phyloP scores from a whole-genome alignment of 495 filamentous ascomycete species.

The Penicillium robsamsonii region DNA sequence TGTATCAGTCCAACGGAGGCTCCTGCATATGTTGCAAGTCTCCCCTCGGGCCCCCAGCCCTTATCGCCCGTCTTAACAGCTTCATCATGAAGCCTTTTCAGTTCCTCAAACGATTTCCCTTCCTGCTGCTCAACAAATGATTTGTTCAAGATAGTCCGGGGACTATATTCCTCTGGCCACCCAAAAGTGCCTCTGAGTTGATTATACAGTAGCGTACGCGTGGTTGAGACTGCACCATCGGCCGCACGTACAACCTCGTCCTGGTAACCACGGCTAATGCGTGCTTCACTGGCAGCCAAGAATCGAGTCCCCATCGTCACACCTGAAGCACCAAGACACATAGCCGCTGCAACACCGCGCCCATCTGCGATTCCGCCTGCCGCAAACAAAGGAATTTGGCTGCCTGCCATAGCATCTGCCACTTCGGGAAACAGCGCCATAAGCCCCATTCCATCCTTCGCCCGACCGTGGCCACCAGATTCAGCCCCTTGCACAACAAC shows the following conservation, averaged over 20 bases:
- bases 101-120: constrained; percentile 56
- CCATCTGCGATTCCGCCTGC: constrained; percentile 73
- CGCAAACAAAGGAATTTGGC: constrained; percentile 58
- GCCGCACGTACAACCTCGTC: constrained; percentile 56
- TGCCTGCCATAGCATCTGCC: constrained; percentile 49
- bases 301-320: constrained; percentile 72
- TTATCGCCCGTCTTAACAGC: constrained; percentile 52
- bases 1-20: constrained; percentile 51
- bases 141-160: constrained; percentile 59
- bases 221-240: constrained; percentile 64
- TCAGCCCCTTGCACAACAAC: constrained; percentile 72
- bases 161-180: constrained; percentile 67
- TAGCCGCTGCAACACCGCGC: constrained; percentile 59
- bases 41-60: constrained; percentile 61
- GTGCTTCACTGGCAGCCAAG: constrained; percentile 63
- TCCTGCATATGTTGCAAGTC: constrained; percentile 71
- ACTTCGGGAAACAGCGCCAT: constrained; percentile 58
- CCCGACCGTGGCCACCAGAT: constrained; percentile 71
- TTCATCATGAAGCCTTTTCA: constrained; percentile 58
- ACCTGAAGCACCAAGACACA: constrained; percentile 66
- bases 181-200: constrained; percentile 61
- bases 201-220: constrained; percentile 69
- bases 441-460: constrained; percentile 54
- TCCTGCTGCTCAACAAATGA: constrained; percentile 57
- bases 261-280: constrained; percentile 58